Evolutionary conservation across 352 stramenopile species (phyloP).

Genomic region (Phytophthora meadii): DNA sequence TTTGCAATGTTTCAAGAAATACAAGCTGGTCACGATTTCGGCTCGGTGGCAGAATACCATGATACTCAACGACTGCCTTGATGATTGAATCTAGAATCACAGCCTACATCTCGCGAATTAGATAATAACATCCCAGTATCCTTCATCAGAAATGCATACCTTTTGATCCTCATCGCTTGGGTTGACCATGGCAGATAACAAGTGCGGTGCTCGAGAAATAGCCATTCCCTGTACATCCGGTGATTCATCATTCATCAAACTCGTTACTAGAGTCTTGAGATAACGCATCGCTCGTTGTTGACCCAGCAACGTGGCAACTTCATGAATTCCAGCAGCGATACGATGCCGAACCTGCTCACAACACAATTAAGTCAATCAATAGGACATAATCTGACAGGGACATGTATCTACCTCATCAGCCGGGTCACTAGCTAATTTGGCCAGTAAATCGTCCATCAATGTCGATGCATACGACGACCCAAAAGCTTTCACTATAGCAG

Average conservation of each 20-base stretch:
- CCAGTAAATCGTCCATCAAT: slow-evolving; percentile 78
- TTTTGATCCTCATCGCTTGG: slow-evolving; percentile 73
- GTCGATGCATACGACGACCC: slow-evolving; percentile 54
- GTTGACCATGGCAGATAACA: slow-evolving; percentile 62
- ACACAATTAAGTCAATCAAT: neutral
- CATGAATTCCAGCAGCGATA: slow-evolving; percentile 77
- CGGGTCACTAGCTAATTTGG: slow-evolving; percentile 61
- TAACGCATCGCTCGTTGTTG: slow-evolving; percentile 69
- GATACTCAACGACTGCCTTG: slow-evolving; percentile 79
- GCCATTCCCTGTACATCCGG: slow-evolving; percentile 66
- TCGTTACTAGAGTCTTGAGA: slow-evolving; percentile 61
- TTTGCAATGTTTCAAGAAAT: slow-evolving; percentile 69
- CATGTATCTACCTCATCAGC: slow-evolving; percentile 48
- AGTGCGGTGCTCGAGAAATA: slow-evolving; percentile 56
- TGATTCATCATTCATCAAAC: slow-evolving; percentile 73
- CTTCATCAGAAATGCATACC: slow-evolving; percentile 31
- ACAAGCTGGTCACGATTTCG: slow-evolving; percentile 74
- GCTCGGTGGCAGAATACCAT: slow-evolving; percentile 67
- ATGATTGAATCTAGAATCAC: slow-evolving; percentile 61
- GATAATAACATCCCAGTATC: neutral
- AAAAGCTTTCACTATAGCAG: slow-evolving; percentile 79
- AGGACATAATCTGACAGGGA: neutral
- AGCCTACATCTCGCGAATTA: slow-evolving; percentile 26
- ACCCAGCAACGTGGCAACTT: slow-evolving; percentile 69
- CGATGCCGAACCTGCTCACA: slow-evolving; percentile 57